Percentiles rank a stretch among this genome's conserved stretches.
phyloP scores from a whole-genome alignment of 2,329 filamentous ascomycete genomes.

The Ophiostoma sp. region DNA sequence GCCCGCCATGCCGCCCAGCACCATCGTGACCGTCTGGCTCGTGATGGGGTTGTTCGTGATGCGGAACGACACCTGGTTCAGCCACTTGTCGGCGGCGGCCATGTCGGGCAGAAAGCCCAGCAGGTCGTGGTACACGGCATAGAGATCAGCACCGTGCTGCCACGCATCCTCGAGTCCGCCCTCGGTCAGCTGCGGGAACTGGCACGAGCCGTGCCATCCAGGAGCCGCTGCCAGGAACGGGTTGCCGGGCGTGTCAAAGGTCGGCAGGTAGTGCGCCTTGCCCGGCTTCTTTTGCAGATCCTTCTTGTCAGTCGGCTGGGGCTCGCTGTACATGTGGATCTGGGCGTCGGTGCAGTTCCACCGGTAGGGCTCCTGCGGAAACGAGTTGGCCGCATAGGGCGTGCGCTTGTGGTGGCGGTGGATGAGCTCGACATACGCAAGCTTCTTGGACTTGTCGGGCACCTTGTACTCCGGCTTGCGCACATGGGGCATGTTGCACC shows the following conservation, averaged over 20 bases:
- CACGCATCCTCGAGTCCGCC: conserved; percentile 67
- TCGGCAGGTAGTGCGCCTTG: conserved; percentile 53
- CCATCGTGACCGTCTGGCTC: conserved; percentile 70
- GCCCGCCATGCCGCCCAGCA: conserved; percentile 65
- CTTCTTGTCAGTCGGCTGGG: conserved; percentile 40
- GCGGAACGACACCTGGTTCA: conserved; percentile 52
- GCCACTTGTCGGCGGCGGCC: conserved; percentile 35
- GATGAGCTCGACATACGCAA: conserved; percentile 71
- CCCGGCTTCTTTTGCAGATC: conserved; percentile 33
- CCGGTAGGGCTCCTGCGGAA: conserved; percentile 64
- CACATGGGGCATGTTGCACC: conserved; percentile 87
- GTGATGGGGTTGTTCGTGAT: conserved; percentile 82
- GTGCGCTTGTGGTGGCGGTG: conserved; percentile 83
- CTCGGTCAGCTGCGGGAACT: conserved; percentile 74
- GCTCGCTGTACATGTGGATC: conserved; percentile 63
- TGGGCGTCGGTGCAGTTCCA: conserved; percentile 69
- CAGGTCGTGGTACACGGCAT: conserved; percentile 66
- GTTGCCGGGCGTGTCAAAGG: conserved; percentile 57
- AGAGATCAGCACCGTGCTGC: conserved; percentile 71
- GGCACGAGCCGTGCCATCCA: conserved; percentile 68
- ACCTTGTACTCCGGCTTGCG: conserved; percentile 58
- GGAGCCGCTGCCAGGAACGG: conserved; percentile 55
- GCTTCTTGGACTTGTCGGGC: conserved; percentile 50
- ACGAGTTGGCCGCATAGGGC: conserved; percentile 70
- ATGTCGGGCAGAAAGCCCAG: conserved; percentile 60